Conservation (phyloP, 768 basidiomycete species). For the Saitozyma sp. region DNA sequence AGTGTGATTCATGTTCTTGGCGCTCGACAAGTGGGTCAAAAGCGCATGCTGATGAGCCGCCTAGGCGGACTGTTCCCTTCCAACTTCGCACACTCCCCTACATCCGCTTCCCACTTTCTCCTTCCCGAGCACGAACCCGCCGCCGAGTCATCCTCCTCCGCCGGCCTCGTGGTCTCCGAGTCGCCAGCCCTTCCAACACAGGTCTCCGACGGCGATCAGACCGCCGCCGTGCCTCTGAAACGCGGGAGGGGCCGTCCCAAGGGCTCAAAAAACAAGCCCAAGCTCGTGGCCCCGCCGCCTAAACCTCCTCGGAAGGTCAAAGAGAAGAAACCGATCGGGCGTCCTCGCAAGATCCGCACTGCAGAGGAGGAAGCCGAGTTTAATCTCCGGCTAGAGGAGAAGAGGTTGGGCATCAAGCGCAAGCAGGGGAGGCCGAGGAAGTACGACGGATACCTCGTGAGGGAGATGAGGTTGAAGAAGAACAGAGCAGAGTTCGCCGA, state of each 20-base stretch:
- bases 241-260: constrained; percentile 73
- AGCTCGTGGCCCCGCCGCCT: constrained; percentile 1
- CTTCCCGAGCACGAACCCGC: background rate
- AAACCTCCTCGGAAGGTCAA: constrained; percentile 8
- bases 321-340: constrained; percentile 22
- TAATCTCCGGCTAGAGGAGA: constrained; percentile 22
- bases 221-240: constrained; percentile 57
- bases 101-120: constrained; percentile 6
- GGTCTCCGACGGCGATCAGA: background rate
- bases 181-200: background rate
- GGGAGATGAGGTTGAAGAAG: constrained; percentile 46
- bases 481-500: constrained; percentile 36
- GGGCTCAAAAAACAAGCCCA: constrained; percentile 73
- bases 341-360: constrained; percentile 37
- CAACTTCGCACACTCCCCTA: background rate
- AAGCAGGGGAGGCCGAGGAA: constrained; percentile 39
- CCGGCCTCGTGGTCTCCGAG: background rate
- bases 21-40: too few species aligned
- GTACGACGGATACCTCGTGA: constrained; percentile 42
- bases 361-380: constrained; percentile 37
- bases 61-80: too few species aligned
- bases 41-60: too few species aligned
- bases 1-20: too few species aligned
- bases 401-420: constrained; percentile 28
- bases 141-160: background rate